Evolutionary conservation across 352 stramenopile genomes (phyloP).

Genomic region (Phytophthora citricola): DNA sequence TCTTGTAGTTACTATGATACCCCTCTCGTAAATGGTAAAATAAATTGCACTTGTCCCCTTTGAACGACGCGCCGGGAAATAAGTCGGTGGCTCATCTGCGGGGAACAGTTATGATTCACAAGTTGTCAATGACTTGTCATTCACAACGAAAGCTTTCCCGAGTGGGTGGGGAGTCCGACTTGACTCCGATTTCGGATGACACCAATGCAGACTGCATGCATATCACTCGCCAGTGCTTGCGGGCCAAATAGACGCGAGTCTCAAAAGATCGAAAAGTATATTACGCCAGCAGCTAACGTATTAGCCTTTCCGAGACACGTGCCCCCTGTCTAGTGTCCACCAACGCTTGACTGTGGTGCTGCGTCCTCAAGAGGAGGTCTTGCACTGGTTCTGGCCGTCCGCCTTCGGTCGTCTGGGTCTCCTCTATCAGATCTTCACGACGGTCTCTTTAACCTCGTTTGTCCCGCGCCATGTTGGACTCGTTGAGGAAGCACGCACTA

Average conservation of each 20-base stretch:
- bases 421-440: no score
- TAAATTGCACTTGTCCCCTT: constrained; percentile 18
- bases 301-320: neutral
- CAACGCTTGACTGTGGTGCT: neutral
- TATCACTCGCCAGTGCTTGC: neutral
- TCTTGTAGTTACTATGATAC: constrained; percentile 27
- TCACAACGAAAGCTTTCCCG: no score
- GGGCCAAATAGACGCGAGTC: neutral
- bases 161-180: neutral
- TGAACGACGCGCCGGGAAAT: neutral
- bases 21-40: constrained; percentile 7
- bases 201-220: neutral
- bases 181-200: neutral
- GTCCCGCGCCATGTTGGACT: constrained; percentile 26
- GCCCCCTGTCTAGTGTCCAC: neutral
- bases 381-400: constrained; percentile 11
- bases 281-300: neutral
- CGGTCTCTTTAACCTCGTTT: neutral
- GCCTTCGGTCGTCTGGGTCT: no score
- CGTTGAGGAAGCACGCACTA: constrained; percentile 47
- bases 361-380: constrained; percentile 8
- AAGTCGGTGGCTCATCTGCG: constrained; percentile 22
- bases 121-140: no score
- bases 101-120: constrained; percentile 3
- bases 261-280: neutral